Percentiles rank a stretch among this genome's conserved stretches.
Conservation (phyloP, 495 filamentous ascomycete genomes). For the Xylaria curta region DNA sequence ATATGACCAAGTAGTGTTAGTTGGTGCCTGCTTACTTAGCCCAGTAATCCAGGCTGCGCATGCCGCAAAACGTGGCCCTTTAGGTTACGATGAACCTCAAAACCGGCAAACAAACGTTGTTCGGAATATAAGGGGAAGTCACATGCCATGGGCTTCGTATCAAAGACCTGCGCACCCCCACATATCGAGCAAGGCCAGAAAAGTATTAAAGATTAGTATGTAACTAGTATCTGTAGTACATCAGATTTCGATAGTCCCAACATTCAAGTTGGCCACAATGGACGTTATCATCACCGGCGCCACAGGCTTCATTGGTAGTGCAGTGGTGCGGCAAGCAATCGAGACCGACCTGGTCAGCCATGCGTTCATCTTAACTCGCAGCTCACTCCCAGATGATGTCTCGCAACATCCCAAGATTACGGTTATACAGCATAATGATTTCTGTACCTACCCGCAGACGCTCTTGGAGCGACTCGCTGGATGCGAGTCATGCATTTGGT, state of each 20-base stretch:
- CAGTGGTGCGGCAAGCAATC: conserved; percentile 56
- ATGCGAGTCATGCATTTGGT: conserved; percentile 62
- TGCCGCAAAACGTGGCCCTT: not conserved
- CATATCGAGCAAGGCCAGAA: not conserved
- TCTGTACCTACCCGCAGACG: conserved; percentile 47
- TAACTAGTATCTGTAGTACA: not conserved
- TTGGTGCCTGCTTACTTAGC: not conserved
- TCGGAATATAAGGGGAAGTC: not conserved
- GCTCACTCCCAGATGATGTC: conserved; percentile 39
- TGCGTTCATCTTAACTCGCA: conserved; percentile 55
- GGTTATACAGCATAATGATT: conserved; percentile 54
- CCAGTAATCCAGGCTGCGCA: not conserved
- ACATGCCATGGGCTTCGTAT: not conserved
- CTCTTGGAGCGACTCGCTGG: conserved; percentile 51
- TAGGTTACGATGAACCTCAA: not conserved
- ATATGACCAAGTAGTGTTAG: not conserved
- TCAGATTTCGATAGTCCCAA: not conserved
- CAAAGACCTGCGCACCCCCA: not conserved
- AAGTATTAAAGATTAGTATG: not conserved
- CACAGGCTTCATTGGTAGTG: conserved; percentile 59
- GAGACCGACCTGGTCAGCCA: conserved; percentile 52
- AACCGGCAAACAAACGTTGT: not conserved
- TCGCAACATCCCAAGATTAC: conserved; percentile 49
- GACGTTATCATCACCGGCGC: conserved; percentile 44
- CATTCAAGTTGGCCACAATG: not conserved